Evolutionary conservation across 306 rosid genomes (phyloP), one percentile per base, ranked within the genome.

Genomic region (Pachyrhizus erosus): DNA sequence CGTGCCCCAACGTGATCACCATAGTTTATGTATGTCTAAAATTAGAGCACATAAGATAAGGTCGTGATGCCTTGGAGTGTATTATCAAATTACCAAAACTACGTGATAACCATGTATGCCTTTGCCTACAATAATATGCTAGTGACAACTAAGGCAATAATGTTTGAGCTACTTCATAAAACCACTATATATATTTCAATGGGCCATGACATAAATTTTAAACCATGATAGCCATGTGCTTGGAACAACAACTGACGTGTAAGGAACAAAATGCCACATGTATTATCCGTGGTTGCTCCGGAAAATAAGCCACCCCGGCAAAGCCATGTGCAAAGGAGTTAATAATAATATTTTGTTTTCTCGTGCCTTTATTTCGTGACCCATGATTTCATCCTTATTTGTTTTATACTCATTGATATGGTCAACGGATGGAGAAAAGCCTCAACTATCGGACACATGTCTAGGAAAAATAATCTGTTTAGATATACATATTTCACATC

Each of bases 261-360:
- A 76, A 61, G 20, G 55, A 61, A 42, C 12, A 24, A 17, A 26
- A 60, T 10, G 66, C 34, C 24, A 42, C n/a, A 20, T 64, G 2
- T 34, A 26, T 11, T 26, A 60, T 60, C 29, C 33, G 13, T 26
- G 24, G 52, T 31, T 27, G 39, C 24, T 34, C 71, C 52, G 61
- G 5, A 2, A 37, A 51, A 18, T 12, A 39, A 20, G 73, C 31
- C 51, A 20, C 58, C 42, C 61, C 61, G 20, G 31, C 80, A 42
- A 11, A 76, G 46, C 72, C 80, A 76, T 23, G 55, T 76, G 80
- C 24, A 13, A 18, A 15, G 80, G 31, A 49, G 46, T 76, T 76
- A 26, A 42, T 27, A 29, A 43, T 24, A 37, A 37, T 37, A 1
- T 37, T 37, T 37, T 37, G 42, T 37, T 7, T 37, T 37, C 42